phyloP scores from a whole-genome alignment of 495 filamentous ascomycete species.

The Neurospora tetraspora region DNA sequence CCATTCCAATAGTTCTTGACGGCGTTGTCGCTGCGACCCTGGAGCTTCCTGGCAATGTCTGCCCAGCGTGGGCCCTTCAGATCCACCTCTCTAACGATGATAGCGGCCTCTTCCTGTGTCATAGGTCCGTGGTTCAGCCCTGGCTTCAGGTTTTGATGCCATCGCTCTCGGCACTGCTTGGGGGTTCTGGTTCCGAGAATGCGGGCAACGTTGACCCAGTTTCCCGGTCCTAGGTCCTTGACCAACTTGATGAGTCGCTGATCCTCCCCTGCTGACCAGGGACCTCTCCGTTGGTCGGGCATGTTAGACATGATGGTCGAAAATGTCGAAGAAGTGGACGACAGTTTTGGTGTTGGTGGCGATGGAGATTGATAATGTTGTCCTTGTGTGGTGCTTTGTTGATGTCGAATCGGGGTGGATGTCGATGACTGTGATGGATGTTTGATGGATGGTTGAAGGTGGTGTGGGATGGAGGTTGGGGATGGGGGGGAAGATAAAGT shows the following conservation, averaged over 20 bases:
- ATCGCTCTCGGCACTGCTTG: conserved; percentile 94
- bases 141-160: conserved; percentile 91
- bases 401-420: not conserved
- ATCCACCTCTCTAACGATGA: conserved; percentile 71
- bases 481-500: not conserved
- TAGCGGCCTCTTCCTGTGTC: conserved; percentile 72
- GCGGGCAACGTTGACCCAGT: conserved; percentile 86
- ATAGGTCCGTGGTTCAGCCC: conserved; percentile 86
- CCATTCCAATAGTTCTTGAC: conserved; percentile 99
- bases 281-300: conserved; percentile 39
- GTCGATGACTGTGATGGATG: not conserved
- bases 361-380: not conserved
- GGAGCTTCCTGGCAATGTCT: conserved; percentile 78
- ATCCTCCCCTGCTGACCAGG: conserved; percentile 84
- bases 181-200: conserved; percentile 69
- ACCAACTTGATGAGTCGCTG: conserved; percentile 61
- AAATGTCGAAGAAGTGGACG: not conserved
- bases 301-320: not conserved
- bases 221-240: conserved; percentile 64
- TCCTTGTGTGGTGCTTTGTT: not conserved
- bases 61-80: conserved; percentile 91
- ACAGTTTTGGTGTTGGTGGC: not conserved
- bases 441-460: not conserved
- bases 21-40: conserved; percentile 89
- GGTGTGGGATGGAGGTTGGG: not conserved